phyloP scores from a whole-genome alignment of 495 filamentous ascomycete species.

The Lophium mytilinum region DNA sequence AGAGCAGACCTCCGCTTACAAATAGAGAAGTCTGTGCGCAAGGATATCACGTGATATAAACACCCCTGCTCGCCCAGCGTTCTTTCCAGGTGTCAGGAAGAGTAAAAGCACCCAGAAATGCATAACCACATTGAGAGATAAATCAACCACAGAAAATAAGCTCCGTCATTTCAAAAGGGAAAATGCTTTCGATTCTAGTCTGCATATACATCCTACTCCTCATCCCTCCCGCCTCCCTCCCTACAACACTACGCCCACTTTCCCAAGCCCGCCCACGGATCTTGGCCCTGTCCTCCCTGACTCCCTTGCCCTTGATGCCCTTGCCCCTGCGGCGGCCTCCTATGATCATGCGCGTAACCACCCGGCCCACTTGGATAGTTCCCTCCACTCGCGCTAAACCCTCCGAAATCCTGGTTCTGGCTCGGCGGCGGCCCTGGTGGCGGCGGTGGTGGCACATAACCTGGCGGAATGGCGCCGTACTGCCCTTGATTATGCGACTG shows the following conservation, averaged over 20 bases:
- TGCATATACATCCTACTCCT: too few species aligned
- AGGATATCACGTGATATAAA: too few species aligned
- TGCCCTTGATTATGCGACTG: conserved; percentile 1
- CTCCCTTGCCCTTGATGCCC: conserved; percentile 42
- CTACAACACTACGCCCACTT: conserved; percentile 62
- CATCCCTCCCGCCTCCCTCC: too few species aligned
- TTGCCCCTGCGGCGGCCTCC: conserved; percentile 27
- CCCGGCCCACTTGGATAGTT: conserved; percentile 52
- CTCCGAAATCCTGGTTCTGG: conserved; percentile 55
- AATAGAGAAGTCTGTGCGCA: too few species aligned
- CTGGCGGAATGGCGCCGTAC: conserved; percentile 51
- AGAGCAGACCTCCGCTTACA: too few species aligned
- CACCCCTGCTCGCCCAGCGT: too few species aligned
- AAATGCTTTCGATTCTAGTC: too few species aligned
- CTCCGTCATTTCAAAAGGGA: too few species aligned
- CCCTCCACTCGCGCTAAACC: conserved; percentile 23
- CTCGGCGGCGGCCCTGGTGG: conserved; percentile 64
- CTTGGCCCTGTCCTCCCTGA: conserved; percentile 32
- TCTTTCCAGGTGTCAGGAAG: too few species aligned
- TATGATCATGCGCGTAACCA: conserved; percentile 48
- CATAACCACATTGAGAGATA: too few species aligned
- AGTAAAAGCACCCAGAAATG: too few species aligned
- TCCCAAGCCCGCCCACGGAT: conserved; percentile 83
- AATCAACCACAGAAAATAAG: too few species aligned
- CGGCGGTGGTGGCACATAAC: conserved; percentile 86